phyloP scores from a whole-genome alignment of 139 green algal species.

The Monoraphidium neglectum region DNA sequence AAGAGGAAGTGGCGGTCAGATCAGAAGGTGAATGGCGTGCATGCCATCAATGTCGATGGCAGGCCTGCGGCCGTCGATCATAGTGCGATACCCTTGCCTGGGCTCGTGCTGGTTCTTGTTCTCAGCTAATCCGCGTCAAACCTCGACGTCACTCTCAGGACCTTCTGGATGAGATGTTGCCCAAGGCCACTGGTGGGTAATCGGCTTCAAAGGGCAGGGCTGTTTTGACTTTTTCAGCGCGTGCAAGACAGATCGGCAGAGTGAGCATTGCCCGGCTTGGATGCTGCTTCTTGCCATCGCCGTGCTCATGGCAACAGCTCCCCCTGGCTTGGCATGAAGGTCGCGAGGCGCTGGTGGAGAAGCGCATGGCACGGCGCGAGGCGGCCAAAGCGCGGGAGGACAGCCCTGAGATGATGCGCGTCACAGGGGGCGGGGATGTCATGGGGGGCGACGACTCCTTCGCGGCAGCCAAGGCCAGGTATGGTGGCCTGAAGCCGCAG shows the following conservation, averaged over 20 bases:
- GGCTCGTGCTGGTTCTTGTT: too few relatives aligned
- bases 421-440: slow-evolving; percentile 56
- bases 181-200: slow-evolving; percentile 43
- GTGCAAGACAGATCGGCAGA: too few relatives aligned
- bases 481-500: neutral
- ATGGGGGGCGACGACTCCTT: slow-evolving; percentile 66
- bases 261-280: too few relatives aligned
- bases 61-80: too few relatives aligned
- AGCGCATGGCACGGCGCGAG: slow-evolving; percentile 53
- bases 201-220: neutral
- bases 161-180: slow-evolving; percentile 61
- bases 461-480: slow-evolving; percentile 59
- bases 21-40: slow-evolving; percentile 42
- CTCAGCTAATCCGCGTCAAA: too few relatives aligned
- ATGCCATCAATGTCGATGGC: too few relatives aligned
- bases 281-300: too few relatives aligned
- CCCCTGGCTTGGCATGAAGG: too few relatives aligned
- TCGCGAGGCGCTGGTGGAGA: slow-evolving; percentile 59
- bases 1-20: slow-evolving; percentile 32
- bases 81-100: too few relatives aligned
- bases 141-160: too few relatives aligned
- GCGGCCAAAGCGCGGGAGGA: slow-evolving; percentile 39
- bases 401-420: slow-evolving; percentile 46
- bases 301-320: too few relatives aligned
- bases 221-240: too few relatives aligned